Percentiles rank a stretch among this genome's conserved stretches.
These are phyloP conservation scores for Aquanectria penicillioides DNA, from an alignment of 2,329 filamentous ascomycete species.

Conservation along the genomic window DNA sequence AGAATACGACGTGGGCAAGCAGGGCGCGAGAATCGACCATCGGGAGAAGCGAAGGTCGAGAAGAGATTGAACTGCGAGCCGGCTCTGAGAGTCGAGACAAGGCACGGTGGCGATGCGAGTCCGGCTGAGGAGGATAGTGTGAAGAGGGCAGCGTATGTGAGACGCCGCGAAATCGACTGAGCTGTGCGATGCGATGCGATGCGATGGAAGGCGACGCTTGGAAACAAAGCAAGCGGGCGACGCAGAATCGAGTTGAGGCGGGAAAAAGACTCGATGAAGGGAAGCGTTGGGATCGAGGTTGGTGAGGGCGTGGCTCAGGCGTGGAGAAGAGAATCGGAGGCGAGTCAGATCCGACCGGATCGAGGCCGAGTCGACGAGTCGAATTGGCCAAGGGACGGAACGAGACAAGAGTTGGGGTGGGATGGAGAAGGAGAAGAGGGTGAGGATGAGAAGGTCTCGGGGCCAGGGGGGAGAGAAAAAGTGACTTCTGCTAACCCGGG, in stretches of 20 bases:
- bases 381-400: slow-evolving; percentile 32
- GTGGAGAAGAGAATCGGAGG: slow-evolving; percentile 31
- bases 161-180: slow-evolving; percentile 5
- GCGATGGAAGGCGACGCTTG: slow-evolving; percentile 6
- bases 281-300: slow-evolving; percentile 22
- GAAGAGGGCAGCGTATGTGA: background rate
- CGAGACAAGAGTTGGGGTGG: slow-evolving; percentile 24
- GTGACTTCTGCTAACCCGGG: slow-evolving; percentile 29
- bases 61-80: no score
- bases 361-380: slow-evolving; percentile 31
- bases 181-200: slow-evolving; percentile 11
- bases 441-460: slow-evolving; percentile 29
- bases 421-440: slow-evolving; percentile 18
- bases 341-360: slow-evolving; percentile 36
- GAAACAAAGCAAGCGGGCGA: slow-evolving; percentile 6
- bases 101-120: slow-evolving; percentile 10
- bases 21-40: slow-evolving; percentile 34
- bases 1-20: slow-evolving; percentile 35
- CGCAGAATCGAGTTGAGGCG: slow-evolving; percentile 6
- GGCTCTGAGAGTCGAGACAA: slow-evolving; percentile 36
- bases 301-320: slow-evolving; percentile 19
- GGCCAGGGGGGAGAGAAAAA: slow-evolving; percentile 27
- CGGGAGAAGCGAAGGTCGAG: slow-evolving; percentile 37
- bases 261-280: no score
- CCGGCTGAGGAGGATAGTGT: background rate